Evolutionary conservation across 202 grass and related monocot genomes (phyloP), one percentile per base, ranked within the genome.

Genomic region (Tripidium arundinaceum): DNA sequence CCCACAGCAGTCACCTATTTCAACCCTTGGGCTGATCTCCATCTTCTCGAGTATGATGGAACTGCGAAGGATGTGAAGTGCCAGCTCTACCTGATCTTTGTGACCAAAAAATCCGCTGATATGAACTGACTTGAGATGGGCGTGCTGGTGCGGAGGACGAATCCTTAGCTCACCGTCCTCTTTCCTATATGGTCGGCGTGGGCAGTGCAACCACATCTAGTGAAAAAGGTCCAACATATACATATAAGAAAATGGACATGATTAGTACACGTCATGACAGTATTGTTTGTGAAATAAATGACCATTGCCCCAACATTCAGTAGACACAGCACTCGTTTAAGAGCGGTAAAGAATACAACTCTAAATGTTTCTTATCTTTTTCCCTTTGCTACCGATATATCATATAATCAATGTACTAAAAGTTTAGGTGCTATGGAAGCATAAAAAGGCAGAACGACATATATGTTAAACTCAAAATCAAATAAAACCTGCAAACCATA

Each of bases 21-120:
- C 71, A 3, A 74, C 0, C 36, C 1, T 59, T 14, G 65, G 78
- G 5, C 2, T 42, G 24, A 80, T 69, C 52, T 43, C 36, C 78
- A 80, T 60, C 50, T 60, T 69, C 65, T 80, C 37, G 1, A 81
- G 66, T 27, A 60, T 0, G 4, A 25, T 5, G 4, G 52, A 46
- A 1, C 16, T 61, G 1, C 25, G 16, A 15, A 81, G 66, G 27
- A 81, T 81, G 5, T 81, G 26, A 34, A 70, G 37, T 33, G 78
- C 78, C 4, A 81, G 38, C 52, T 81, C 78, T 11, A 81, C 8
- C 18, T 70, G 78, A 5, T 71, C 78, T 71, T 61, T 61, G 52
- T 43, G 11, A 7, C 78, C 78, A 22, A 60, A 80, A 59, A 80
- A 80, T 0, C 65, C 37, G 3, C 47, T 80, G 5, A 71, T 45